Conservation (phyloP, 306 rosid genomes). For the Fagus crenata region DNA sequence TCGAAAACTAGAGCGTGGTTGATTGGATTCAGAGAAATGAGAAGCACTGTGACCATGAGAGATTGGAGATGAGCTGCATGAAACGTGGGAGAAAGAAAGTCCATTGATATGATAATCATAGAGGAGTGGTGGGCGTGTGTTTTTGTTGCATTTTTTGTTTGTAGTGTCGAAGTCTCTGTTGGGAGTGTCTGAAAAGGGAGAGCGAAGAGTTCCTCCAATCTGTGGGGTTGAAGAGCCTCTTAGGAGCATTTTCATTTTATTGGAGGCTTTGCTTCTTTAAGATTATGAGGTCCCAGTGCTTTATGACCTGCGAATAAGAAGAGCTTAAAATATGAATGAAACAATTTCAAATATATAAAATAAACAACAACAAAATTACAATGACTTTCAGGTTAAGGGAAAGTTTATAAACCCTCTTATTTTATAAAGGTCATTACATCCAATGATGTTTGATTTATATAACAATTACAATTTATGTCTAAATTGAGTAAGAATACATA, state of each 20-base stretch:
- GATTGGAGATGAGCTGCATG: conserved; percentile 10
- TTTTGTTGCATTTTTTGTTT: too few relatives aligned
- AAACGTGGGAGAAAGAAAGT: conserved; percentile 3
- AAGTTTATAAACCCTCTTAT: too few relatives aligned
- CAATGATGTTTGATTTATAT: too few relatives aligned
- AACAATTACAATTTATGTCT: too few relatives aligned
- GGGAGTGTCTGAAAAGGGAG: not conserved
- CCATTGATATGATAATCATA: not conserved
- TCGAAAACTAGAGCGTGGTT: not conserved
- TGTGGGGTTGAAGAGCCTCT: conserved; percentile 20
- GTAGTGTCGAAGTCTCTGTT: not conserved
- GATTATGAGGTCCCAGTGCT: not conserved
- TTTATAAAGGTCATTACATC: too few relatives aligned
- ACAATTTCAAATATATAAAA: not conserved
- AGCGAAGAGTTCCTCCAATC: not conserved
- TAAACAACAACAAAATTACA: not conserved
- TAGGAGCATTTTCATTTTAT: not conserved
- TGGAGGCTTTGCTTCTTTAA: not conserved
- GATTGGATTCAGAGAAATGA: conserved; percentile 10
- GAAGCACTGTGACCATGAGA: not conserved
- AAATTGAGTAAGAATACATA: too few relatives aligned
- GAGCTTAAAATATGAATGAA: not conserved
- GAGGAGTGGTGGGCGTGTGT: not conserved
- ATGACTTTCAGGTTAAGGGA: too few relatives aligned
- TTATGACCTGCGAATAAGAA: conserved; percentile 3